Evolutionary conservation across 2,329 filamentous ascomycete genomes (phyloP).

Genomic region (Periconia sp.): DNA sequence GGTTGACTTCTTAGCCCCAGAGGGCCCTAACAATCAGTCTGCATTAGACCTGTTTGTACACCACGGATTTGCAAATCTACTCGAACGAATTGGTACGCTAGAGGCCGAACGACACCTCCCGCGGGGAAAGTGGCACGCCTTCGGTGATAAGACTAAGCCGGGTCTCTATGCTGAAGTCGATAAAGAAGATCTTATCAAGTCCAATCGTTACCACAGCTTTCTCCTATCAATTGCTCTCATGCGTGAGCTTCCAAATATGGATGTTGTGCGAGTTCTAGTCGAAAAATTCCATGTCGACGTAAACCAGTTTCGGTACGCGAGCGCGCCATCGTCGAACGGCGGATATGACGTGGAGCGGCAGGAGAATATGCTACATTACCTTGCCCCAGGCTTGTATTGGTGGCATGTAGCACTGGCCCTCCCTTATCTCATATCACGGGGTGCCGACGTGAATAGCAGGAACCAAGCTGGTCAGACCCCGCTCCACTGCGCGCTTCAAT

Average conservation of each 20-base stretch:
- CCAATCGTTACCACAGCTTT: background rate
- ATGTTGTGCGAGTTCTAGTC: slow-evolving; percentile 19
- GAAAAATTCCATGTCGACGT: slow-evolving; percentile 19
- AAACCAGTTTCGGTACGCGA: slow-evolving; percentile 7
- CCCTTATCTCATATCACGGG: slow-evolving; percentile 18
- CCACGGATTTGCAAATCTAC: background rate
- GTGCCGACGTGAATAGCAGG: slow-evolving; percentile 14
- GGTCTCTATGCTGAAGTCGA: background rate
- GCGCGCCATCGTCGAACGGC: background rate
- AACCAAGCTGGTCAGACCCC: slow-evolving; percentile 29
- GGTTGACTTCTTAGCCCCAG: slow-evolving; percentile 1
- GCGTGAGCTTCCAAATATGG: slow-evolving; percentile 18
- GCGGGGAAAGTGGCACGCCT: background rate
- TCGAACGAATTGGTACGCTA: background rate
- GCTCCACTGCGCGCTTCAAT: slow-evolving; percentile 26
- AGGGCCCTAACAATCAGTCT: background rate
- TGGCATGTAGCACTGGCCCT: slow-evolving; percentile 21
- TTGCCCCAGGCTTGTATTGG: slow-evolving; percentile 6
- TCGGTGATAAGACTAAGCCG: background rate
- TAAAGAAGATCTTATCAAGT: background rate
- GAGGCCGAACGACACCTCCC: background rate
- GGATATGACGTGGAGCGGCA: background rate
- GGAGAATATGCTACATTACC: background rate
- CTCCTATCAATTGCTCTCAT: too few relatives aligned
- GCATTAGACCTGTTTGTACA: background rate